Conservation (phyloP, 2,329 filamentous ascomycete genomes). For the Diaporthe ampelina region DNA sequence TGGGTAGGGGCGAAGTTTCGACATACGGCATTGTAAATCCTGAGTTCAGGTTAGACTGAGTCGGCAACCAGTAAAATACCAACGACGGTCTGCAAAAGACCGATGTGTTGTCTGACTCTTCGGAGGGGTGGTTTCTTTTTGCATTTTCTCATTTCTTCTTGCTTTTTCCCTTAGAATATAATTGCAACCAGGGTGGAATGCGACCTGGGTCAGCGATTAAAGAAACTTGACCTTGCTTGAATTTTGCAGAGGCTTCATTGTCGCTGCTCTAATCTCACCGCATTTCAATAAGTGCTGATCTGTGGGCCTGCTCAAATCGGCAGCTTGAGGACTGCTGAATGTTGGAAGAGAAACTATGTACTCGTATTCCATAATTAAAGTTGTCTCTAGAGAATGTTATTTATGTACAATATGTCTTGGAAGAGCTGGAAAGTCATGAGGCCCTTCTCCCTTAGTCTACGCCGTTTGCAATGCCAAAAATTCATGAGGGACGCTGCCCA, state of each 20-base stretch:
- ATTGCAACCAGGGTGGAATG: neutral
- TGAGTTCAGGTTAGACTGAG: no score
- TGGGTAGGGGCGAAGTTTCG: no score
- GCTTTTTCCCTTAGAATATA: neutral
- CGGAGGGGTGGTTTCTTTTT: no score
- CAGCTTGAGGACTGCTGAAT: neutral
- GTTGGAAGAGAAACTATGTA: neutral
- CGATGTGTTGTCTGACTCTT: no score
- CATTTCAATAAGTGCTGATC: neutral
- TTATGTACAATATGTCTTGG: conserved; percentile 21
- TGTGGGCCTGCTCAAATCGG: neutral
- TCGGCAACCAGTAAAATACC: no score
- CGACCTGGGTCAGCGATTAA: neutral
- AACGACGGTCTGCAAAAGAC: no score
- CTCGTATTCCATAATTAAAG: neutral
- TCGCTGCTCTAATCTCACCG: neutral
- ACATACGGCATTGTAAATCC: no score
- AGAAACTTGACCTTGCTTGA: neutral
- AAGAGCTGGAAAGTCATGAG: neutral
- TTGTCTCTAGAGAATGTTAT: neutral
- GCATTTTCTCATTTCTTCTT: no score
- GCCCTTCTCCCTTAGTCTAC: neutral
- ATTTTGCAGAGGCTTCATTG: neutral
- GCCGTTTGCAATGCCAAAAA: conserved; percentile 31
- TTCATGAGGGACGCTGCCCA: neutral